Base-by-base conservation (phyloP, 2,329 filamentous ascomycete species). In the Arthroderma sp. region DNA sequence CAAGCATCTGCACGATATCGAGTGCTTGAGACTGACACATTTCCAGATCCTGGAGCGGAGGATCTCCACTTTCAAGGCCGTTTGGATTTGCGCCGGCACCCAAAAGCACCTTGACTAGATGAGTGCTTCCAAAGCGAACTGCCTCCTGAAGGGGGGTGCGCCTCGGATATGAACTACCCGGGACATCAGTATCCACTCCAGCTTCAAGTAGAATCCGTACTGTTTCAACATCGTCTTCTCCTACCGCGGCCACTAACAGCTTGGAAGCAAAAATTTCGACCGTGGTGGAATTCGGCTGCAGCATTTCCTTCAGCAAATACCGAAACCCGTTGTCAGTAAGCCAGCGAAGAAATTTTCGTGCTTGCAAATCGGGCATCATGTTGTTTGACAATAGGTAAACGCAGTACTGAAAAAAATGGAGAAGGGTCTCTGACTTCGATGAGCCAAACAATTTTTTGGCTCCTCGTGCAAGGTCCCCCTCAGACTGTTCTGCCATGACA, bases 361-460 rank as follows among this genome's bases (percentile, higher is more conserved):
- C 50, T 34, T 48, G 38, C 9, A 3, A 27, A 15, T 37, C 15
- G 10, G 29, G 40, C n/a, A 53, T 39, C 6, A 53, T 29, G 34
- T 50, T 48, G 39, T 52, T 53, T 8, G 51, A 53, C 4, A 50
- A 53, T 11, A 52, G 48, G 38, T 45, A 52, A 37, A 50, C 40
- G 28, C 44, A 43, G 44, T 50, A 52, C 22, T 47, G 48, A 29
- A 52, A 42, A 48, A 53, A 47, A 31, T 52, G 48, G 43, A 53
- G 38, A 43, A 50, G 40, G 4, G 42, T 38, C n/a, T 53, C 48
- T 29, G 47, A 31, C n/a, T 45, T 45, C 11, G 49, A 50, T 34
- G 49, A 47, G 7, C 39, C 42, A 42, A 49, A 49, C n/a, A 49
- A 44, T 42, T 45, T 52, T 42, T 43, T 43, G 40, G 42, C 28